phyloP scores from a whole-genome alignment of 2,329 filamentous ascomycete genomes.

The Anthostomella pinea region DNA sequence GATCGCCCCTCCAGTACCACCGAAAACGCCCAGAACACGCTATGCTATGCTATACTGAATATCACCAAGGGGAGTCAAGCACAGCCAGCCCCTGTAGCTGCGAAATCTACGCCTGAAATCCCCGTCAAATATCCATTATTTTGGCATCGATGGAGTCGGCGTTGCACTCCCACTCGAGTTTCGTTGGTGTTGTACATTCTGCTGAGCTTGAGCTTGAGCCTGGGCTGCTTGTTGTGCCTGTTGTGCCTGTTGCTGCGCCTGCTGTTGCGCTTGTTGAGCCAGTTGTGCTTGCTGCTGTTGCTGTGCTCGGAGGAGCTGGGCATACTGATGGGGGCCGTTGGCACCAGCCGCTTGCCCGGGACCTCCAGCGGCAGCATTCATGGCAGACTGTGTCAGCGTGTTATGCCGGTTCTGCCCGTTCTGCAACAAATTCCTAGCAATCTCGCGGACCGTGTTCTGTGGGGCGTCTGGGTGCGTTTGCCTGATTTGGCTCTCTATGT shows the following conservation, averaged over 20 bases:
- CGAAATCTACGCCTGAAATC: too few species aligned
- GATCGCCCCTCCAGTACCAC: too few species aligned
- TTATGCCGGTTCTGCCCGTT: slow-evolving; percentile 40
- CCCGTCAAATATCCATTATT: slow-evolving; percentile 14
- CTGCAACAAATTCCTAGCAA: slow-evolving; percentile 51
- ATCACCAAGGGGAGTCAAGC: too few species aligned
- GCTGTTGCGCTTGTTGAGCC: too few species aligned
- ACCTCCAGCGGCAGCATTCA: slow-evolving; percentile 54
- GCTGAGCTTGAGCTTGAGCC: slow-evolving; percentile 18
- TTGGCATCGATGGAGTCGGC: slow-evolving; percentile 24
- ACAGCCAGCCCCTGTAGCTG: too few species aligned
- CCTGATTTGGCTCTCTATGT: slow-evolving; percentile 51
- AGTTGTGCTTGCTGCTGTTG: slow-evolving; percentile 50
- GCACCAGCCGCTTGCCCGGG: slow-evolving; percentile 46
- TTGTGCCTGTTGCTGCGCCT: slow-evolving; percentile 28
- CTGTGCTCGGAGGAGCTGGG: slow-evolving; percentile 55
- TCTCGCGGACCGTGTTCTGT: slow-evolving; percentile 47
- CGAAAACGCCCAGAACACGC: too few species aligned
- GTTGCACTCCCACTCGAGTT: slow-evolving; percentile 31
- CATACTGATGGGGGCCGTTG: slow-evolving; percentile 57
- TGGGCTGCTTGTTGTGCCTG: slow-evolving; percentile 28
- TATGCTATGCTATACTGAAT: too few species aligned
- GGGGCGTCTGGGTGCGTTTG: slow-evolving; percentile 50
- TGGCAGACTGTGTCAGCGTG: slow-evolving; percentile 43
- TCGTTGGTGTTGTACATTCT: slow-evolving; percentile 29